These are phyloP conservation scores for Salvia miltiorrhiza DNA, from an alignment of 257 asterid genomes.

Conservation along the genomic window DNA sequence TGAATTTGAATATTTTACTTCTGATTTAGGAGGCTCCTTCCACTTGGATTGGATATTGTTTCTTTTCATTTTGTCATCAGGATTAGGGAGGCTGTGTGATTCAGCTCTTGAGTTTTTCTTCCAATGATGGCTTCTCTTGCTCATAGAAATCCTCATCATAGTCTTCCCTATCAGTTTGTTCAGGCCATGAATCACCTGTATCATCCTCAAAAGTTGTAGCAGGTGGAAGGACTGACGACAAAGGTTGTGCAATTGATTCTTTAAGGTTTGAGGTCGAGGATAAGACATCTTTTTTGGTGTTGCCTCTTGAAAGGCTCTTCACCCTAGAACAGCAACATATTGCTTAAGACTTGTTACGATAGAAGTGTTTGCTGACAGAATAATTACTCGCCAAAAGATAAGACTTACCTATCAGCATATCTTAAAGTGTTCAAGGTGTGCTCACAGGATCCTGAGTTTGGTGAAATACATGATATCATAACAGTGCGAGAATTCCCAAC, in stretches of 20 bases:
- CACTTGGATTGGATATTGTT: conserved; percentile 58
- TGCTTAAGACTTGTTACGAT: conserved; percentile 3
- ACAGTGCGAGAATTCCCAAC: conserved; percentile 97
- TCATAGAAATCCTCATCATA: conserved; percentile 73
- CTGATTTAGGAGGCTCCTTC: conserved; percentile 77
- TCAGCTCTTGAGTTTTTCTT: conserved; percentile 62
- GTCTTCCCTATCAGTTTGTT: conserved; percentile 79
- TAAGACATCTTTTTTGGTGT: conserved; percentile 64
- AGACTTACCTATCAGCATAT: conserved; percentile 87
- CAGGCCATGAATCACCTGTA: conserved; percentile 79
- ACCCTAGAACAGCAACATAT: conserved; percentile 47
- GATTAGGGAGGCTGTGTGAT: conserved; percentile 36
- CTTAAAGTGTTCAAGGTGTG: conserved; percentile 92
- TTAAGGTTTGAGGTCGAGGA: conserved; percentile 66
- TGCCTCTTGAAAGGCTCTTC: conserved; percentile 93
- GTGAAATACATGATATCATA: conserved; percentile 91
- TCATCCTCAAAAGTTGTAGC: conserved; percentile 74
- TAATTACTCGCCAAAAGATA: neutral
- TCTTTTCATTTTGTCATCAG: conserved; percentile 62
- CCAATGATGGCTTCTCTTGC: conserved; percentile 66
- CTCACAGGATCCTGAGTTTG: conserved; percentile 93
- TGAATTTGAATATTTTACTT: conserved; percentile 41
- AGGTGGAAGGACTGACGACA: conserved; percentile 50
- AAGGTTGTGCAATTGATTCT: conserved; percentile 65
- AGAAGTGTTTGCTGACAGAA: neutral